phyloP scores from a whole-genome alignment of 2,329 filamentous ascomycete species.

The Aspergillus chevalieri region DNA sequence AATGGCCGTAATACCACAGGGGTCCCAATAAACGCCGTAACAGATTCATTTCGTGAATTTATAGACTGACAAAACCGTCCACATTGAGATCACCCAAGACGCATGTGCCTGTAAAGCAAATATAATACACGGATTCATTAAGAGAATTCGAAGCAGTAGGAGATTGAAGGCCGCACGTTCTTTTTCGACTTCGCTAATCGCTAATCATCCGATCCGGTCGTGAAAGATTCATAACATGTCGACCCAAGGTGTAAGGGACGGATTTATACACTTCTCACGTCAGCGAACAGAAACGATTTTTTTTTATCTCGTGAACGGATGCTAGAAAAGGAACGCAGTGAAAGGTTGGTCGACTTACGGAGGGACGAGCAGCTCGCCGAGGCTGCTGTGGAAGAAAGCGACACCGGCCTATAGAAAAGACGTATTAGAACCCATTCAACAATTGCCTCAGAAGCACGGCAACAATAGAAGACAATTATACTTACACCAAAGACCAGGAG shows the following conservation, averaged over 20 bases:
- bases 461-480: conserved; percentile 9
- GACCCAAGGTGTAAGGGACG: conserved; percentile 1
- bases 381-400: conserved; percentile 61
- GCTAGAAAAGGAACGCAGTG: conserved; percentile 15
- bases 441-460: conserved; percentile 1
- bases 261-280: conserved; percentile 15
- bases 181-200: conserved; percentile 1
- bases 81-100: conserved; percentile 7
- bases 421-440: conserved; percentile 6
- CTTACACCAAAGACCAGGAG: conserved; percentile 63
- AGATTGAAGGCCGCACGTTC: background rate
- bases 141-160: conserved; percentile 6
- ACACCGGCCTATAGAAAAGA: conserved; percentile 52
- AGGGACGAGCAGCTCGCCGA: conserved; percentile 62
- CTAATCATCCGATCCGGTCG: background rate
- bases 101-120: conserved; percentile 15
- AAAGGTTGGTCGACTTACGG: conserved; percentile 38
- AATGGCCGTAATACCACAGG: background rate
- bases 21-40: background rate
- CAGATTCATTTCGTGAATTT: conserved; percentile 3
- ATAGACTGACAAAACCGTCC: conserved; percentile 2
- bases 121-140: conserved; percentile 22
- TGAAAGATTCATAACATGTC: conserved; percentile 5
- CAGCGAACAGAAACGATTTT: conserved; percentile 11
- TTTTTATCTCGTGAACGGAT: background rate